Evolutionary conservation across 441 rosid genomes (phyloP).

Genomic region (Populus hybrid): DNA sequence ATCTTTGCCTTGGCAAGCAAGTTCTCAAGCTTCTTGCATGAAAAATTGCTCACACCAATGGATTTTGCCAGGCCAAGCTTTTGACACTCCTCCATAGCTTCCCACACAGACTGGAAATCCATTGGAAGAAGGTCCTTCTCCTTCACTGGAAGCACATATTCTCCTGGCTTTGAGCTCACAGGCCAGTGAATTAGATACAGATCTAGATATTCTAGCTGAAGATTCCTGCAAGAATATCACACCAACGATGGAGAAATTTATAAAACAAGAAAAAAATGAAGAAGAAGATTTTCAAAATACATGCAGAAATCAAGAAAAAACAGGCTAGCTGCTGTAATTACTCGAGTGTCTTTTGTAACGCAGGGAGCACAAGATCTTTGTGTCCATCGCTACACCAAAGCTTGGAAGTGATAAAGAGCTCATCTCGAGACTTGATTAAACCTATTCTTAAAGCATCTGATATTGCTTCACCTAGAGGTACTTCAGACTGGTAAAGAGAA

Average conservation of each 20-base stretch:
- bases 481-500: not conserved
- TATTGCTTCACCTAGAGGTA: not conserved
- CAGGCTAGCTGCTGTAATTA: not conserved
- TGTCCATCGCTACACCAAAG: not conserved
- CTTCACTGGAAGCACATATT: not conserved
- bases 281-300: not conserved
- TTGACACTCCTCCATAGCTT: not conserved
- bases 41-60: not conserved
- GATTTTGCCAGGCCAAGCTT: not conserved
- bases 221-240: not conserved
- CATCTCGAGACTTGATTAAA: not conserved
- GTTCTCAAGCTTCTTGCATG: not conserved
- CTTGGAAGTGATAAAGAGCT: constrained; percentile 1
- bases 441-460: not conserved
- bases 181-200: not conserved
- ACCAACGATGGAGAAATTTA: not conserved
- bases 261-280: not conserved
- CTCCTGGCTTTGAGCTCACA: not conserved
- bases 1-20: not conserved
- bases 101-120: not conserved
- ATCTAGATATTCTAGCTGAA: not conserved
- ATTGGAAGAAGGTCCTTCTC: not conserved
- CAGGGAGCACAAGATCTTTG: not conserved
- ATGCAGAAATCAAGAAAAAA: not conserved
- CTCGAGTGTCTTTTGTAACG: not conserved